Conservation (phyloP, 768 basidiomycete species). For the Rhizopogon vulgaris region DNA sequence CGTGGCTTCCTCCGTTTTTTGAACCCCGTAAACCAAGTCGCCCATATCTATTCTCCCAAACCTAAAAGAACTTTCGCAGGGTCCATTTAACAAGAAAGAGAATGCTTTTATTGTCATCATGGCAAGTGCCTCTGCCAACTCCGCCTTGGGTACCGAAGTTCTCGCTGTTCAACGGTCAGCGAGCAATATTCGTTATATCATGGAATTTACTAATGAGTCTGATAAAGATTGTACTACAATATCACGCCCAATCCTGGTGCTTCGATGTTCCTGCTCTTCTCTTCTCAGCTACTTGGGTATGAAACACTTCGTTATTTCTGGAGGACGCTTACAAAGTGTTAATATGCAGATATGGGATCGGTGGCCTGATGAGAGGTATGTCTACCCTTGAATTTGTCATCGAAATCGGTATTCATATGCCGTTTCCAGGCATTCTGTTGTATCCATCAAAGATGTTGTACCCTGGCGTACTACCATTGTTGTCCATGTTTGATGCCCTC, state of each 20-base stretch:
- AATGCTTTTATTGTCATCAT: conserved; percentile 47
- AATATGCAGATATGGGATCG: conserved; percentile 26
- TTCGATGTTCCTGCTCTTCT: conserved; percentile 35
- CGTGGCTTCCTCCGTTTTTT: conserved; percentile 37
- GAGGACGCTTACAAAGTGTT: not conserved
- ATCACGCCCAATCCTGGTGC: conserved; percentile 38
- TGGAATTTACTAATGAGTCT: not conserved
- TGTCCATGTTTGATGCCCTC: conserved; percentile 44
- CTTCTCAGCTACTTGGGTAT: conserved; percentile 32
- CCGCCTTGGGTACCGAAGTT: conserved; percentile 43
- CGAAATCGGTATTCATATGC: not conserved
- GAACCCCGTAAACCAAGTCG: conserved; percentile 33
- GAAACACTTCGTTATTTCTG: not conserved
- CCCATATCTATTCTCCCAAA: not conserved
- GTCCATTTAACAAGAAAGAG: conserved; percentile 48
- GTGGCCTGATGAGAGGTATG: conserved; percentile 39
- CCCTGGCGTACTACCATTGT: conserved; percentile 38
- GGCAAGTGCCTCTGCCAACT: conserved; percentile 42
- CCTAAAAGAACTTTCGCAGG: conserved; percentile 19
- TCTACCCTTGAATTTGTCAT: not conserved
- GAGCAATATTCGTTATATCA: not conserved
- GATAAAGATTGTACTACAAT: conserved; percentile 33
- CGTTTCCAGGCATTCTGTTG: conserved; percentile 33
- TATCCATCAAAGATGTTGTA: conserved; percentile 51
- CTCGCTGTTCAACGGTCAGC: conserved; percentile 35